These are phyloP conservation scores for Nepenthes alata DNA, from an alignment of 179 eudicot species.

Conservation along the genomic window DNA sequence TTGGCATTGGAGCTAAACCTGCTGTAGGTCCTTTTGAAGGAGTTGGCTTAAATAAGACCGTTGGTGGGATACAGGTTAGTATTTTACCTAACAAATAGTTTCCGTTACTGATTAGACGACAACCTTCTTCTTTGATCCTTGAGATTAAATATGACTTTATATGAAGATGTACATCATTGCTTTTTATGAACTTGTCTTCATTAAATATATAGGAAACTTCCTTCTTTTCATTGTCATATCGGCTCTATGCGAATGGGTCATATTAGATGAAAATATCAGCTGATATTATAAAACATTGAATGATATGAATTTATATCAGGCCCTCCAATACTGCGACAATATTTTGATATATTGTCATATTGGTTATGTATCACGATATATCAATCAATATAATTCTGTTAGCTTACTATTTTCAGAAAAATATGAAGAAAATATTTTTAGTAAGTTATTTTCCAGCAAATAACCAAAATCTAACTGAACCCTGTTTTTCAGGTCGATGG, in stretches of 20 bases:
- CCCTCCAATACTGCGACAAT: too few species aligned
- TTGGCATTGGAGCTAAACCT: slow-evolving; percentile 97
- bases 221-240: not conserved
- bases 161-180: too few species aligned
- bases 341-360: too few species aligned
- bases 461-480: not conserved
- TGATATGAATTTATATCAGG: too few species aligned
- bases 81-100: not conserved
- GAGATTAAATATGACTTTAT: not conserved
- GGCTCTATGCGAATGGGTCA: not conserved
- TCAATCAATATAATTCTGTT: too few species aligned
- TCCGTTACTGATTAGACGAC: not conserved
- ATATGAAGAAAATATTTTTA: too few species aligned
- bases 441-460: too few species aligned
- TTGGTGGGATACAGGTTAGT: slow-evolving; percentile 86
- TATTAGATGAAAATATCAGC: too few species aligned
- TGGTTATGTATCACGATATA: too few species aligned
- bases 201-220: too few species aligned
- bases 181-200: not conserved
- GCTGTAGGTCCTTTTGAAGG: slow-evolving; percentile 67
- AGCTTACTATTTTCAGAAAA: too few species aligned
- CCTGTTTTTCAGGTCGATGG: slow-evolving; percentile 67
- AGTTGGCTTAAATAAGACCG: slow-evolving; percentile 49
- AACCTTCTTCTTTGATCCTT: not conserved
- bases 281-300: too few species aligned